phyloP scores from a whole-genome alignment of 179 eudicot genomes.

The Amaranthus tricolor region DNA sequence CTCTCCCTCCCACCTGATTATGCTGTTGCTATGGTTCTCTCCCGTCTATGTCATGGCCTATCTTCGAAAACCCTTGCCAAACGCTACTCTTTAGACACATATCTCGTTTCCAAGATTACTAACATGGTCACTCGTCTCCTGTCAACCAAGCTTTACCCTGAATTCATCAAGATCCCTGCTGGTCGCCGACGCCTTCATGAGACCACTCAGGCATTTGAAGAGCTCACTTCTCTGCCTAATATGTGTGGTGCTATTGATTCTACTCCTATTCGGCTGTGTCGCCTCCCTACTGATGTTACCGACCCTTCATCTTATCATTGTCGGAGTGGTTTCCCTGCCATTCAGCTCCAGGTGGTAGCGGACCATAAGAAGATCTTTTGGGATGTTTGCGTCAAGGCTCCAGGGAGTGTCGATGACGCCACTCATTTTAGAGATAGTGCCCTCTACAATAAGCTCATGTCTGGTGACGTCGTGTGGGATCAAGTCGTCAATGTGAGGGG shows the following conservation, averaged over 20 bases:
- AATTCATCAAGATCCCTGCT: slow-evolving; percentile 81
- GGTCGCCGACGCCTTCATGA: slow-evolving; percentile 64
- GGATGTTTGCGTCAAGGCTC: slow-evolving; percentile 96
- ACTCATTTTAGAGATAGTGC: slow-evolving; percentile 85
- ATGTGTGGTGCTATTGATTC: slow-evolving; percentile 80
- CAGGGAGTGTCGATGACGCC: slow-evolving; percentile 79
- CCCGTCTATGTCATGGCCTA: slow-evolving; percentile 65
- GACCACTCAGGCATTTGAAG: slow-evolving; percentile 70
- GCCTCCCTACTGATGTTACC: slow-evolving; percentile 34
- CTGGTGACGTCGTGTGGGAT: slow-evolving; percentile 91
- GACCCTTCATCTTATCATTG: slow-evolving; percentile 43
- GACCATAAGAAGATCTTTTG: slow-evolving; percentile 93
- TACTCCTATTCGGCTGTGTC: slow-evolving; percentile 42
- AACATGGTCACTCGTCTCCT: slow-evolving; percentile 92
- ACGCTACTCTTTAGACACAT: slow-evolving; percentile 77
- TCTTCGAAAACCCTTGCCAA: slow-evolving; percentile 59
- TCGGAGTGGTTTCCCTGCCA: slow-evolving; percentile 50
- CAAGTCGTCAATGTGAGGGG: slow-evolving; percentile 75
- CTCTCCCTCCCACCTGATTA: slow-evolving; percentile 89
- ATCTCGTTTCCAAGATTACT: slow-evolving; percentile 81
- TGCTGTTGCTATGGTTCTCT: slow-evolving; percentile 92
- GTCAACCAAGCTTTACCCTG: slow-evolving; percentile 84
- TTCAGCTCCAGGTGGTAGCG: slow-evolving; percentile 90
- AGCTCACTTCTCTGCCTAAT: slow-evolving; percentile 65
- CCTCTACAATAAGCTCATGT: slow-evolving; percentile 67